Evolutionary conservation across 2,329 filamentous ascomycete genomes (phyloP).

Genomic region (Chaetoscypha palmicola): DNA sequence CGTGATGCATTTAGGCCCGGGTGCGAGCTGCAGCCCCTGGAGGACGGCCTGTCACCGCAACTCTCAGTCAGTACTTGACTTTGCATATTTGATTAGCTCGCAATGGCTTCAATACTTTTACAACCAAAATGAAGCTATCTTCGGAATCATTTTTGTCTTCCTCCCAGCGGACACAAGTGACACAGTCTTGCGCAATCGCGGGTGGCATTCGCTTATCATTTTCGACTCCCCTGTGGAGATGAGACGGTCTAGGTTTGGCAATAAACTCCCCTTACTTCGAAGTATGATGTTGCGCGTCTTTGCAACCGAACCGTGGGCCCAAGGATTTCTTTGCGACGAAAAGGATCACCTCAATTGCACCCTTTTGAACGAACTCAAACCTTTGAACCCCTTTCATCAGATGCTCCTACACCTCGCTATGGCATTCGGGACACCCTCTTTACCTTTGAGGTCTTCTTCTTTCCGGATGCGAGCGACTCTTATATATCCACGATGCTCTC

Average conservation of each 20-base stretch:
- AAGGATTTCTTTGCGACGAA: not conserved
- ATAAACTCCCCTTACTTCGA: not conserved
- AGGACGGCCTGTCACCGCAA: no score
- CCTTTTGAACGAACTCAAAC: not conserved
- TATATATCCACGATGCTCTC: not conserved
- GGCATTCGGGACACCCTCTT: not conserved
- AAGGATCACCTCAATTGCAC: not conserved
- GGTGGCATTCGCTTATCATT: not conserved
- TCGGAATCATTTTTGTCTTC: not conserved
- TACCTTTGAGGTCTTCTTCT: not conserved
- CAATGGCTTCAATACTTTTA: not conserved
- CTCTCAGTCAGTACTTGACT: no score
- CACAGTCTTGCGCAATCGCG: not conserved
- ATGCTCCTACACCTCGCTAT: not conserved
- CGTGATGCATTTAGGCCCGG: not conserved
- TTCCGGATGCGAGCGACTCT: not conserved
- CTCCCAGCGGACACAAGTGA: not conserved
- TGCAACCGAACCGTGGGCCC: not conserved
- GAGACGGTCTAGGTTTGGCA: not conserved
- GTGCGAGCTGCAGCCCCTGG: not conserved
- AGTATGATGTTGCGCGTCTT: not conserved
- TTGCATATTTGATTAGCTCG: not conserved
- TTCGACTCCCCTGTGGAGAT: not conserved
- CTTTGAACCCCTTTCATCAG: not conserved
- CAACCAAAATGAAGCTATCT: not conserved